Conservation (phyloP, 345 rosid genomes). For the Sisymbrium altissimum region DNA sequence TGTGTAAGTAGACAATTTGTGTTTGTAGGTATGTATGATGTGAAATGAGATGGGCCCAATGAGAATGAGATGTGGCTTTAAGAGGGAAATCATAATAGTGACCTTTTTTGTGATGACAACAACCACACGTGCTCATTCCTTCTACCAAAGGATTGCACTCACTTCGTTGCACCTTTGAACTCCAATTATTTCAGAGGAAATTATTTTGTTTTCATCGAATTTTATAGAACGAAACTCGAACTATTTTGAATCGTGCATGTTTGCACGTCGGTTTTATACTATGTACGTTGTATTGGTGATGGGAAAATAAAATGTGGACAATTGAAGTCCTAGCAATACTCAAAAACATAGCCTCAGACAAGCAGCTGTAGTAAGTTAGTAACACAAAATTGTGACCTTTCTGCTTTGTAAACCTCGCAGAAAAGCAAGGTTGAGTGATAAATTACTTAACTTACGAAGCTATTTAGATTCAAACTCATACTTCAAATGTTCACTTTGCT, state of each 20-base stretch:
- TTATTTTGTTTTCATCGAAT: not conserved
- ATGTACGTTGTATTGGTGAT: not conserved
- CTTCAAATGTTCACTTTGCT: not conserved
- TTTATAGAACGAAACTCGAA: not conserved
- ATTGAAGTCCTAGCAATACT: not conserved
- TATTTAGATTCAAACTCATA: not conserved
- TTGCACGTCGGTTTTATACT: not conserved
- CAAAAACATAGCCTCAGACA: not conserved
- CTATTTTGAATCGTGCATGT: not conserved
- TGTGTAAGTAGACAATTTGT: conserved; percentile 20
- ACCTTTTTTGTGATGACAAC: conserved; percentile 24
- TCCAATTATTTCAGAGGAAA: conserved; percentile 13
- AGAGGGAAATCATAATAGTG: conserved; percentile 28
- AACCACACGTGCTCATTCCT: conserved; percentile 37
- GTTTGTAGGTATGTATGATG: conserved; percentile 30
- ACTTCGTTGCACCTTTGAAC: conserved; percentile 9
- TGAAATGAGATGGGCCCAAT: conserved; percentile 27
- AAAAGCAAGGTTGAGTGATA: too few species aligned
- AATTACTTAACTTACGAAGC: too few species aligned
- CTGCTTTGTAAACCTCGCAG: not conserved
- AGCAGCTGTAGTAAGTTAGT: not conserved
- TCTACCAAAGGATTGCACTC: conserved; percentile 26
- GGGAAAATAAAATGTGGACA: not conserved
- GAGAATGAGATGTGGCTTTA: conserved; percentile 22
- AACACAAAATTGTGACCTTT: not conserved